Evolutionary conservation across 352 stramenopile species (phyloP).

Genomic region (Pythium rhizo-oryzae): DNA sequence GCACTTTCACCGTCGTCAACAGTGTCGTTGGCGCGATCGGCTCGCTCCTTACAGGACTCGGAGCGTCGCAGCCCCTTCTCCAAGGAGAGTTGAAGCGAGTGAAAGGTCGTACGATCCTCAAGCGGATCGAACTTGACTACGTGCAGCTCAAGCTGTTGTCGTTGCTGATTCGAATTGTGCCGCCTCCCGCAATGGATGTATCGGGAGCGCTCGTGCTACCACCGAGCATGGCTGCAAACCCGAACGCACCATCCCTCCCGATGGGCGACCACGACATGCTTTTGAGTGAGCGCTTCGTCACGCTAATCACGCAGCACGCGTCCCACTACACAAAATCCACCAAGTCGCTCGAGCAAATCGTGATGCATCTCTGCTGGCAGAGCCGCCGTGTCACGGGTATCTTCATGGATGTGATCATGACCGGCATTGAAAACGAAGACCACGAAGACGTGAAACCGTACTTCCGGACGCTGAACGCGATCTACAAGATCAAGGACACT

Average conservation of each 20-base stretch:
- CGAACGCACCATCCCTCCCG: conserved; percentile 59
- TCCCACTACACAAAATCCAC: conserved; percentile 81
- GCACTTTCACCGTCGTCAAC: conserved; percentile 81
- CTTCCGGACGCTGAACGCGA: conserved; percentile 82
- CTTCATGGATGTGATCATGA: conserved; percentile 68
- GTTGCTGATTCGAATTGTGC: conserved; percentile 66
- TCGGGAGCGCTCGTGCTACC: conserved; percentile 34
- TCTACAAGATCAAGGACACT: conserved; percentile 81
- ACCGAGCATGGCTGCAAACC: conserved; percentile 68
- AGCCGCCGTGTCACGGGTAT: conserved; percentile 55
- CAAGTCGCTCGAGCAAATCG: conserved; percentile 76
- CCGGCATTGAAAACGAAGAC: conserved; percentile 79
- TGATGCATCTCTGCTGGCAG: conserved; percentile 82
- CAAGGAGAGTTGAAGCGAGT: conserved; percentile 67
- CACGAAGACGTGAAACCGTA: conserved; percentile 89
- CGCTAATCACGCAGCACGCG: conserved; percentile 71
- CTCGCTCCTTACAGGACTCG: conserved; percentile 61
- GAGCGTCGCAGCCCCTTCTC: conserved; percentile 59
- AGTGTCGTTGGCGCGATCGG: conserved; percentile 81
- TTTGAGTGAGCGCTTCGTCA: conserved; percentile 76
- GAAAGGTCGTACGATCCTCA: conserved; percentile 73
- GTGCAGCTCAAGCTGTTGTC: conserved; percentile 77
- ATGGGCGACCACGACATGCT: conserved; percentile 62
- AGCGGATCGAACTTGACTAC: conserved; percentile 75
- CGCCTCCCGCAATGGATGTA: conserved; percentile 76